phyloP scores from a whole-genome alignment of 2,329 filamentous ascomycete species.

The Berkeleyomyces rouxiae region DNA sequence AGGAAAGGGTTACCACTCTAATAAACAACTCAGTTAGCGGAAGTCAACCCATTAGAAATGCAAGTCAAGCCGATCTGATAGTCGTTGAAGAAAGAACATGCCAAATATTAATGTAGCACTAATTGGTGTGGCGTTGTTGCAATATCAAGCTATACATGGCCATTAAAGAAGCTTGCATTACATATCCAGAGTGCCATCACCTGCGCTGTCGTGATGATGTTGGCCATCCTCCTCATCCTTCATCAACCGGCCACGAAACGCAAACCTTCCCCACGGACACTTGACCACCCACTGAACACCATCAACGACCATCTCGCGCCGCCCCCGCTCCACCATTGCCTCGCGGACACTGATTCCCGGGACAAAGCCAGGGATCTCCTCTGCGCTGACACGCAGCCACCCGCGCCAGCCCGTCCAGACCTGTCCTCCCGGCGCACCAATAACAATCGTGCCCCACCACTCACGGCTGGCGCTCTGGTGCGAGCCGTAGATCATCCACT shows the following conservation, averaged over 20 bases:
- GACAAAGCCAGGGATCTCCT: conserved; percentile 25
- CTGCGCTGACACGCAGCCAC: conserved; percentile 35
- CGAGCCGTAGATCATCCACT: conserved; percentile 34
- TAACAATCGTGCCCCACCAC: conserved; percentile 42
- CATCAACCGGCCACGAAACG: conserved; percentile 19
- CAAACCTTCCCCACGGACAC: conserved; percentile 33
- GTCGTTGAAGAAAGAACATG: too few species aligned
- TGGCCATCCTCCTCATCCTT: background rate
- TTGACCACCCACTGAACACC: conserved; percentile 24
- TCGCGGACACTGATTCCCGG: conserved; percentile 27
- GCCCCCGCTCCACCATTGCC: conserved; percentile 26
- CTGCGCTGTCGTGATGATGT: background rate
- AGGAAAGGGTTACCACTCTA: too few species aligned
- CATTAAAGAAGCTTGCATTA: background rate
- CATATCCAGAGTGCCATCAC: background rate
- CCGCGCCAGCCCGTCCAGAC: conserved; percentile 20
- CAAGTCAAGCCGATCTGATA: too few species aligned
- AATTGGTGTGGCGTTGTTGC: too few species aligned
- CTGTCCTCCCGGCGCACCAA: conserved; percentile 29
- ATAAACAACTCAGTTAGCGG: too few species aligned
- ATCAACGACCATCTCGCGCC: conserved; percentile 26
- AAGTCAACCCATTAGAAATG: too few species aligned
- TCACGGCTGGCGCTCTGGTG: conserved; percentile 28
- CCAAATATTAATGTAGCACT: too few species aligned
- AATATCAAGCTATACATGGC: too few species aligned